Conservation (phyloP, 2,329 filamentous ascomycete species). For the Ambrosiella cleistominuta region DNA sequence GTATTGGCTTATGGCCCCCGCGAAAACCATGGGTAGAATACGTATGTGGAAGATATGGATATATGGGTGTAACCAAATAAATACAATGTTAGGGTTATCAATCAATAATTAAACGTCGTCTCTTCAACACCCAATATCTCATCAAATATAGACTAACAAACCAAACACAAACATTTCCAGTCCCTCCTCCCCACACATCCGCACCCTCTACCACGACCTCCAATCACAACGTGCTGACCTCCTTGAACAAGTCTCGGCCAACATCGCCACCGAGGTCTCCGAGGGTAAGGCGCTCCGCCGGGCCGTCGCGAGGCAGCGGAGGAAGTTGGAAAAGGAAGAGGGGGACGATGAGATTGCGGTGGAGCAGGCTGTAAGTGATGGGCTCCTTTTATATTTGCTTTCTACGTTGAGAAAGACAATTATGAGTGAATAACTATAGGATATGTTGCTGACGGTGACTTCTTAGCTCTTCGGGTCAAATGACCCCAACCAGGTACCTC, state of each 20-base stretch:
- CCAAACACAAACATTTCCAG: not conserved
- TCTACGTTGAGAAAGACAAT: not conserved
- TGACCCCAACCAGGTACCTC: constrained; percentile 39
- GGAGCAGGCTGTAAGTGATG: constrained; percentile 33
- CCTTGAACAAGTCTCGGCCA: constrained; percentile 47
- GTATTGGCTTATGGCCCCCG: constrained; percentile 6
- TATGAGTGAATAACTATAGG: not conserved
- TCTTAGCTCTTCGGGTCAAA: constrained; percentile 1
- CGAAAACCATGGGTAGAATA: not conserved
- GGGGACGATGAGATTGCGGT: constrained; percentile 46
- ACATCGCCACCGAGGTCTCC: constrained; percentile 44
- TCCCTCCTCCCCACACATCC: constrained; percentile 38
- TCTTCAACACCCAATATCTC: not conserved
- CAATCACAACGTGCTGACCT: constrained; percentile 54
- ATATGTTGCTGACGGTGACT: not conserved
- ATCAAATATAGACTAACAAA: not conserved
- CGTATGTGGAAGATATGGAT: too few species aligned
- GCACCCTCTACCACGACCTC: constrained; percentile 59
- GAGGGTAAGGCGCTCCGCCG: constrained; percentile 34
- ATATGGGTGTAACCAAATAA: too few species aligned
- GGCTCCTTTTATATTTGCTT: not conserved
- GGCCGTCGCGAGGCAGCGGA: constrained; percentile 36
- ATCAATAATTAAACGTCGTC: not conserved
- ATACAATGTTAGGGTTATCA: not conserved
- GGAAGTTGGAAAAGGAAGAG: constrained; percentile 28